Evolutionary conservation across 805 yeast species (phyloP).

Genomic region (Yarrowia sp.): DNA sequence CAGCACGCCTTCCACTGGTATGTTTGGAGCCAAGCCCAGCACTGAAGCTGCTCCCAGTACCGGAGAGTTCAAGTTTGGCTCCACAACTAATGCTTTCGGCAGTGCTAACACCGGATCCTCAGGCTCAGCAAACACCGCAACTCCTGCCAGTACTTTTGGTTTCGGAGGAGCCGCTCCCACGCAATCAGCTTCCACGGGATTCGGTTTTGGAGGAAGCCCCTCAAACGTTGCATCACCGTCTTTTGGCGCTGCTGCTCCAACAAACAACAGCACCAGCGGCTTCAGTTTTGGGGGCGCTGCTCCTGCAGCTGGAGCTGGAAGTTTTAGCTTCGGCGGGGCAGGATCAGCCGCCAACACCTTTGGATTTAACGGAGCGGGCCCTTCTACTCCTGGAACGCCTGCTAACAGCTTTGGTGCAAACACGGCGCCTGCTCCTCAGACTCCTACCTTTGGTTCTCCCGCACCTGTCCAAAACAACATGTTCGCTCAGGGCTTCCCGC

Average conservation of each 20-base stretch:
- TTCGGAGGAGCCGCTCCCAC: not conserved
- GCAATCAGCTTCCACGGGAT: not conserved
- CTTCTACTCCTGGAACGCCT: not conserved
- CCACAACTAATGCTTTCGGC: not conserved
- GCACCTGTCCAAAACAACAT: conserved; percentile 6
- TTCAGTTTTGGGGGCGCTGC: not conserved
- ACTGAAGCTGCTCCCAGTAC: not conserved
- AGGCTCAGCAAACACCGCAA: not conserved
- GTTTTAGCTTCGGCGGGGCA: not conserved
- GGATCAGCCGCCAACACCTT: conserved; percentile 5
- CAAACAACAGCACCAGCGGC: not conserved
- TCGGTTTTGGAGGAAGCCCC: not conserved
- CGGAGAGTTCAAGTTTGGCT: not conserved
- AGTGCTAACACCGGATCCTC: not conserved
- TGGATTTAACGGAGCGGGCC: not conserved
- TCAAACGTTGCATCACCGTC: not conserved
- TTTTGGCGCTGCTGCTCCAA: not conserved
- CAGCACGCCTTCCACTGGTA: not conserved
- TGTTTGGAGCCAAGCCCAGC: not conserved
- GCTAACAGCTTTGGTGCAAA: not conserved
- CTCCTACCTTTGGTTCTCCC: conserved; percentile 9
- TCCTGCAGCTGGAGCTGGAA: not conserved
- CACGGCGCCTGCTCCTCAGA: conserved; percentile 14
- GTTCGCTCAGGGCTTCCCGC: conserved; percentile 10
- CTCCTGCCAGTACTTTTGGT: not conserved